Base-by-base conservation (phyloP, 805 yeast species). In the Groenewaldozyma salmanticensis region DNA sequence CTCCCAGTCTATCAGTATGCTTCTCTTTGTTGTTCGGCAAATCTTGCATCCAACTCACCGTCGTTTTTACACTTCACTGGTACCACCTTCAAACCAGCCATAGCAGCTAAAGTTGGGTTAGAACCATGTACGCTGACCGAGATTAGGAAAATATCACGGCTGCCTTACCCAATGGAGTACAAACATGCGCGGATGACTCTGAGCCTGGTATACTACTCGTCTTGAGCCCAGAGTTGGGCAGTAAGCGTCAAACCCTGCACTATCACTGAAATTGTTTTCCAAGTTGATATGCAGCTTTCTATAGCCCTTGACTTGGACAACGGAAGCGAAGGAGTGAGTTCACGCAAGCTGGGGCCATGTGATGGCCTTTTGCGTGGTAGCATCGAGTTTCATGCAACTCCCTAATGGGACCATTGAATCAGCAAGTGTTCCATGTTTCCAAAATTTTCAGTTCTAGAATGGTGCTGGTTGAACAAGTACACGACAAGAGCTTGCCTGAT, bases 161-260 rank as follows among this genome's bases (percentile, higher is more conserved):
- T 66, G 15, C 71, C 62, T 57, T 87, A 80, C 33, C 92, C 94
- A 35, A 67, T 70, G 17, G 80, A 66, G 46, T 77, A 74, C 51
- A 83, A 75, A 59, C 84, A 92, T 31, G 81, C 74, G 51, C 78
- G 74, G 51, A 92, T 90, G 35, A 87, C 86, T 45, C 94, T 75
- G 45, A 92, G 70, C 21, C 98, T 98, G 13, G 97, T 76, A 65
- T 82, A 92, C n/a, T n/a, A n/a, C 64, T 92, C 98, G 62, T 98
- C 98, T 64, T 90, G 96, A 31, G 98, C 97, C 98, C 98, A 31
- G 96, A 85, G 60, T 92, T 92, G 48, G 98, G 98, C 79, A 86
- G 94, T 45, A 85, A 32, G 84, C 90, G 46, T 79, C 84, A 55
- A 92, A 86, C 0, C 97, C 97, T 7, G 98, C 90, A 49, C 92